Evolutionary conservation across 257 asterid species (phyloP), one percentile per base, ranked within the genome.

Genomic region (Rhazya stricta): DNA sequence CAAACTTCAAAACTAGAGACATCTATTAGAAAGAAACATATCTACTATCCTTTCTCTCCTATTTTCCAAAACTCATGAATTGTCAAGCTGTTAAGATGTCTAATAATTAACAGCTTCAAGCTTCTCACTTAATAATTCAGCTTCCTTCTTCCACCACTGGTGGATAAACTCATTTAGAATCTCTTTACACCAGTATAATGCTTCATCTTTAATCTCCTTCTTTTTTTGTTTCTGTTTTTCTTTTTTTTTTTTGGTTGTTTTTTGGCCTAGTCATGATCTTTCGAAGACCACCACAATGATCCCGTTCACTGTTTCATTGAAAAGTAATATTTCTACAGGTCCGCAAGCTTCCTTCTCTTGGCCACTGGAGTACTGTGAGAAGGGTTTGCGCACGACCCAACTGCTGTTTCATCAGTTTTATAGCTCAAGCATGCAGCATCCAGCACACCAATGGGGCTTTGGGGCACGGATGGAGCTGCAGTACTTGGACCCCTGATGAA

Each of bases 391-490:
- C 82, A 77, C 56, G 83, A 79, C 39, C 69, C 86, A 45, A 77
- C 82, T 68, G 78, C 73, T 32, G 79, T 63, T 29, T 76, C 86
- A 61, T 85, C 88, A 61, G 77, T 80, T 78, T 48, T 73, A 70
- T 71, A 85, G 77, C 88, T 79, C 75, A 82, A 75, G 73, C 88
- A 82, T 25, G 84, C 83, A 48, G 84, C 86, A 75, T 85, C 88
- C 74, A 85, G 82, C 76, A 82, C 84, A 48, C 83, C 88, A 29
- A 77, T 80, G 41, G 84, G 84, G 66, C 83, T 82, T 71, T 75
- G 81, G 73, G 86, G 86, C 67, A 72, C 77, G 9, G 76, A 74
- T 77, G 77, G 71, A 42, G 39, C 74, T n/a, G 71, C 72, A 37
- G 70, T 54, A 68, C 63, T 78, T 50, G 80, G 81, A 76, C 27